Evolutionary conservation across 2,329 filamentous ascomycete genomes (phyloP).

Genomic region (Macrophomina pseudophaseolina): DNA sequence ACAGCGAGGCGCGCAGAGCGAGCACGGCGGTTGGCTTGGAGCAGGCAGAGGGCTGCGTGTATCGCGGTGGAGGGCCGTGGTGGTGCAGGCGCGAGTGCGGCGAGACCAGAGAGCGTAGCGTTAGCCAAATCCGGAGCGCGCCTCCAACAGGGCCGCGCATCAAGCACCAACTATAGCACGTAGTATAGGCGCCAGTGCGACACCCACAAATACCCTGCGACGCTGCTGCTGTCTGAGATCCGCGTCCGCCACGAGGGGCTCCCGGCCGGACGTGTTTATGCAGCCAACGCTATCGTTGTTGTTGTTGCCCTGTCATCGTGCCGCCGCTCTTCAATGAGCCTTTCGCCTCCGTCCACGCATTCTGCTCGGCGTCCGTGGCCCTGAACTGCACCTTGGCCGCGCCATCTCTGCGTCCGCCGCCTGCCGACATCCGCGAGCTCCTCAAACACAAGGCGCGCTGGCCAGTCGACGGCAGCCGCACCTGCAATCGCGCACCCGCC

Average conservation of each 20-base stretch:
- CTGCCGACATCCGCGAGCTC: not conserved
- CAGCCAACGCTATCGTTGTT: not conserved
- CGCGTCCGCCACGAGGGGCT: conserved; percentile 13
- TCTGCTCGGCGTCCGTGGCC: not conserved
- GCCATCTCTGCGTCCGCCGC: conserved; percentile 4
- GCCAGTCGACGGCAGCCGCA: conserved; percentile 6
- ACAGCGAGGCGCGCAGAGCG: not conserved
- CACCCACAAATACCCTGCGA: conserved; percentile 19
- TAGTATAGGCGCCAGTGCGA: conserved; percentile 24
- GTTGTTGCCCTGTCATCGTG: too few species aligned
- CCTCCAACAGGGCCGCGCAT: conserved; percentile 15
- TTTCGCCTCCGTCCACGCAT: not conserved
- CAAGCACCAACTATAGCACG: conserved; percentile 23
- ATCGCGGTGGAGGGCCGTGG: conserved; percentile 15
- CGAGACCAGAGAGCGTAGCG: conserved; percentile 6
- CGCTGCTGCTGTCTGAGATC: conserved; percentile 19
- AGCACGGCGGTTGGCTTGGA: not conserved
- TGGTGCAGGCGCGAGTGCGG: conserved; percentile 18
- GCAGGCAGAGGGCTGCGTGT: conserved; percentile 2
- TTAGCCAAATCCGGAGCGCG: conserved; percentile 20
- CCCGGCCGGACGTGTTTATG: conserved; percentile 13
- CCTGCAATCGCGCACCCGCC: not conserved
- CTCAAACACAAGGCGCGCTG: conserved; percentile 8
- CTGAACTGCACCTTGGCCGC: not conserved
- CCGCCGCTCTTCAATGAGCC: not conserved